Base-by-base conservation (phyloP, 192 early-diverging fungal genomes). In the Coemansia brasiliensis region DNA sequence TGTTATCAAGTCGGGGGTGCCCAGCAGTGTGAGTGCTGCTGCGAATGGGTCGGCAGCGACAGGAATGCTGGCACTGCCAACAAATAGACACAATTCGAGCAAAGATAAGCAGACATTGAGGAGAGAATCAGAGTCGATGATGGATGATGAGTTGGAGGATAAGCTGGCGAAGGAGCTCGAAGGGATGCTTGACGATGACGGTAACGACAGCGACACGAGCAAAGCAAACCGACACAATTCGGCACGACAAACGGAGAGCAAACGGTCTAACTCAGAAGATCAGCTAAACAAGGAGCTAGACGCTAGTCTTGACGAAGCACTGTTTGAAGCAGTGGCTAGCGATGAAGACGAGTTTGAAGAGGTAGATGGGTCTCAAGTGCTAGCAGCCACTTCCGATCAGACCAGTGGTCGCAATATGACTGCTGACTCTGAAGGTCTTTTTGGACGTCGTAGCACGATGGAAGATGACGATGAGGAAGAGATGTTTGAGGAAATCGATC, bases 331-430 rank as follows among this genome's bases (percentile, higher is more conserved):
- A 10, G 59, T 13, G 25, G 55, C 18, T 9, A 69, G 67, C 59
- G 73, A 76, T 5, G 75, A 78, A 37, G 75, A 78, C 44, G 69
- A 68, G 27, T 78, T 78, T 54, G 75, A 78, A 22, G 75, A 67
- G 10, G 68, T 78, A 22, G 69, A 72, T 42, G 42, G 52, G 20
- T 40, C 63, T 4, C 55, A 67, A 49, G 66, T 71, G 11, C 38
- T 65, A 7, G 55, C 29, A 42, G 58, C 45, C 53, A 18, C 6
- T 8, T 35, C 26, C 21, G 21, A 41, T 17, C 52, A 12, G 12
- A 21, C 55, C 6, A n/a, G 49, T 5, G 12, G 29, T 32, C 45
- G 49, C 26, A 27, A 32, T 29, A 32, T 24, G 46, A 26, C 49
- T 17, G 20, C 12, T 9, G 67, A 69, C 1, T 24, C 46, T 16